Evolutionary conservation across 2,329 filamentous ascomycete genomes (phyloP), one percentile per base, ranked within the genome.

Genomic region (Ophiostoma sp.): DNA sequence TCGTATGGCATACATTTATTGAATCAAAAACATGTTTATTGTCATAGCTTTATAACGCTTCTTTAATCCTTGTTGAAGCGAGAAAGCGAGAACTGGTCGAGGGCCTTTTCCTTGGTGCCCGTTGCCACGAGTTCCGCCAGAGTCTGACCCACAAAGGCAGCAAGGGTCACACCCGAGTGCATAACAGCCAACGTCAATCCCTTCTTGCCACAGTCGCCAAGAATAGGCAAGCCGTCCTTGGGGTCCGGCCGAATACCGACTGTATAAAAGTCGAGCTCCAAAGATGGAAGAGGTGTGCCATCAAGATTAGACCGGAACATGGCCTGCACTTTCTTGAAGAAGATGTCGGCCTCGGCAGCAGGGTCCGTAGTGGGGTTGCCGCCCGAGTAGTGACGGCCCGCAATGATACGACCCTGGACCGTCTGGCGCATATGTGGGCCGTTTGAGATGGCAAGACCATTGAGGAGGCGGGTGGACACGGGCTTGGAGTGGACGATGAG

Each of bases 381-480:
- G 22, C 76, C 77, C 19, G 76, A 72, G 71, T 78, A 78, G 66
- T 77, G 76, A 9, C 74, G 70, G 5, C 79, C 79, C 0, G 77
- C 73, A 4, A 77, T 72, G 57, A 80, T 73, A 31, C 78, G 77
- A 11, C 79, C 79, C 31, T 78, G 76, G 12, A 75, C 69, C 3
- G 78, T 80, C 76, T 80, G 80, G 19, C 79, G 77, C 75, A 80
- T 73, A 66, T 81, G 79, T 1, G 78, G 75, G 6, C 77, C 75
- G 11, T 71, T 64, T 22, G 76, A 76, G 72, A 79, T 77, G 69
- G 77, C 74, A 4, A 80, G 52, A 3, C 75, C 77, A 25, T 77
- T 74, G 2, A 80, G 70, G 5, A 79, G 45, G 1, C 73, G 76
- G 11, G 25, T 68, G 11, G 74, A 39, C 2, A 77, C 57, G 4